Evolutionary conservation across 2,329 filamentous ascomycete species (phyloP).

Genomic region (Stenocarpella maydis): DNA sequence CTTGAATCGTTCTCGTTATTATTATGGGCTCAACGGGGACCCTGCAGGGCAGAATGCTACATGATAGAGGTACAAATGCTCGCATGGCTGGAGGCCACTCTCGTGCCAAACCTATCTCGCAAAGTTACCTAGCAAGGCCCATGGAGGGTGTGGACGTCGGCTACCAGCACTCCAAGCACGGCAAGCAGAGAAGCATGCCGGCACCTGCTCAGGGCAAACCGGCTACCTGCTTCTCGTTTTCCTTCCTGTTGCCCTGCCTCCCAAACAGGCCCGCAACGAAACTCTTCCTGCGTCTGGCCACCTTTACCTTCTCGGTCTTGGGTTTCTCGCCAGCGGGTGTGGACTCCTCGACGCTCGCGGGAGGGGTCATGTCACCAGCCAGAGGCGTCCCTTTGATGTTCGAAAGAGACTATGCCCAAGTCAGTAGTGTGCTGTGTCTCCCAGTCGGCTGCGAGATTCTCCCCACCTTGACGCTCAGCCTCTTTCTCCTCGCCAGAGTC

Average conservation of each 20-base stretch:
- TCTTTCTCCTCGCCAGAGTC: slow-evolving; percentile 40
- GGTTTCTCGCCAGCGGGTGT: slow-evolving; percentile 28
- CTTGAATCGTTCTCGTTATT: background rate
- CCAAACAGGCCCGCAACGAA: slow-evolving; percentile 56
- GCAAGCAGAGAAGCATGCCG: no score
- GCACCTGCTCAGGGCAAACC: slow-evolving; percentile 1
- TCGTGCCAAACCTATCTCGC: background rate
- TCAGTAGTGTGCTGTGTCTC: slow-evolving; percentile 26
- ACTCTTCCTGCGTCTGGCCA: slow-evolving; percentile 53
- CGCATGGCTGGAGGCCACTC: background rate
- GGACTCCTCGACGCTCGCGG: slow-evolving; percentile 35
- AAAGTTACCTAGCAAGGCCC: background rate
- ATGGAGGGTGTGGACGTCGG: background rate
- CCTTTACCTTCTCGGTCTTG: slow-evolving; percentile 37
- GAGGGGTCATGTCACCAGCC: slow-evolving; percentile 33
- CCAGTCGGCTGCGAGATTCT: no score
- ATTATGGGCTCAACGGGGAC: no score
- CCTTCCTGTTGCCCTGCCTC: slow-evolving; percentile 39
- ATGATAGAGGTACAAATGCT: background rate
- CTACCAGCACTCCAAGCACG: background rate
- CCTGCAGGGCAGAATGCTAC: background rate
- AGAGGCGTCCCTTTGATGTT: slow-evolving; percentile 41
- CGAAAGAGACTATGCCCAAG: slow-evolving; percentile 42
- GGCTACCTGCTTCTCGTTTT: slow-evolving; percentile 31
- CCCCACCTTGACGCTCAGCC: slow-evolving; percentile 48